Evolutionary conservation across 352 stramenopile species (phyloP).

Genomic region (Aphanomyces stellatus): DNA sequence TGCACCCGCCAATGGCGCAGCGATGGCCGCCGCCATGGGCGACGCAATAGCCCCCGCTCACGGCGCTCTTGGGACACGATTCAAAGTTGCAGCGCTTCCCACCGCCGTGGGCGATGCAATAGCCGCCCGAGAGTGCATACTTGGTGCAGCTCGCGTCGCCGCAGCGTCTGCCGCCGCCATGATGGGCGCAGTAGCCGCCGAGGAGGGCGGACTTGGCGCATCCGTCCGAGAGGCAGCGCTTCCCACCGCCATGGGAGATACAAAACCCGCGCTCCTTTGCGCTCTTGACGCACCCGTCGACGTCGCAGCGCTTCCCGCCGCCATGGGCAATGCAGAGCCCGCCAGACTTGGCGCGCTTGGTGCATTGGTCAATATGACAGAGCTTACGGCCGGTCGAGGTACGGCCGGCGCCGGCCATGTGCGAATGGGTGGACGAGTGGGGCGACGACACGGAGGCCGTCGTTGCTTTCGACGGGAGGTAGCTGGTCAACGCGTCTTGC

Average conservation of each 20-base stretch:
- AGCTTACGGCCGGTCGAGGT: constrained; percentile 25
- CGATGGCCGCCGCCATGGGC: constrained; percentile 52
- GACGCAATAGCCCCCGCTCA: constrained; percentile 50
- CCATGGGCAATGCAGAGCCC: constrained; percentile 79
- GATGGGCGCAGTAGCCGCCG: constrained; percentile 72
- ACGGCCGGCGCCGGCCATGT: not conserved
- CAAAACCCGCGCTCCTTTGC: constrained; percentile 76
- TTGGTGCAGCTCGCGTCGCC: constrained; percentile 62
- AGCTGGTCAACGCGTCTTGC: not conserved
- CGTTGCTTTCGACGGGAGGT: not conserved
- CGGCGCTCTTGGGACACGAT: constrained; percentile 46
- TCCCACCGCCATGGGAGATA: constrained; percentile 57
- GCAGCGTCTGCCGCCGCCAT: constrained; percentile 72
- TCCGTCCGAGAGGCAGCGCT: constrained; percentile 56
- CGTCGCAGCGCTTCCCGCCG: constrained; percentile 58
- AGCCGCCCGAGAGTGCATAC: constrained; percentile 62
- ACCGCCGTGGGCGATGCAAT: constrained; percentile 73
- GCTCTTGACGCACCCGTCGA: constrained; percentile 69
- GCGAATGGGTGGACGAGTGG: not conserved
- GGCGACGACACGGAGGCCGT: not conserved
- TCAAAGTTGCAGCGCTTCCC: constrained; percentile 62
- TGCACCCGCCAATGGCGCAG: constrained; percentile 66
- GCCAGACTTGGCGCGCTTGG: constrained; percentile 69
- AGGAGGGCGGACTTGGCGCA: constrained; percentile 79
- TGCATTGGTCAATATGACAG: constrained; percentile 55